phyloP scores from a whole-genome alignment of 768 basidiomycete species.

The Podaxis sp. region DNA sequence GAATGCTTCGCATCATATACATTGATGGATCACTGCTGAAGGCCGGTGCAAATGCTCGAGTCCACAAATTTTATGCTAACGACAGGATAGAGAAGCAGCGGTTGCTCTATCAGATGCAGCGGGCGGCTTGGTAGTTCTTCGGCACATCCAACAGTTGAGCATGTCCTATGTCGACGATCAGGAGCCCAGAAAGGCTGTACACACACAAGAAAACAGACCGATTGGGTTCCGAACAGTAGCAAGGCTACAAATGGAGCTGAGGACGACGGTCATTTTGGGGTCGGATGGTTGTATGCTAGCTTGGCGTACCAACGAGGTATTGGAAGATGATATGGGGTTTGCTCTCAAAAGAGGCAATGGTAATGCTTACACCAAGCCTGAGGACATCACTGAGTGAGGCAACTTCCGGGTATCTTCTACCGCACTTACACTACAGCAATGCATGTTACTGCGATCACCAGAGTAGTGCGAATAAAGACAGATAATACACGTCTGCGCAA shows the following conservation, averaged over 20 bases:
- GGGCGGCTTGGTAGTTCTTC: background rate
- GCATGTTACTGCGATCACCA: background rate
- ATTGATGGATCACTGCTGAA: no score
- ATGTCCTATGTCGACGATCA: background rate
- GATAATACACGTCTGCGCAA: background rate
- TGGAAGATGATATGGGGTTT: background rate
- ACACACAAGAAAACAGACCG: background rate
- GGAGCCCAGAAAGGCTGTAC: background rate
- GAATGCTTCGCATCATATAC: no score
- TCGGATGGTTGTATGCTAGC: background rate
- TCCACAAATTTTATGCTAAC: background rate
- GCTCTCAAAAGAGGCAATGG: background rate
- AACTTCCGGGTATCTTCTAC: background rate
- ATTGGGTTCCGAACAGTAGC: slow-evolving; percentile 1
- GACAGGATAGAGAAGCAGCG: background rate
- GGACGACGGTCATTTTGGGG: background rate
- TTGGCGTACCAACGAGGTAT: background rate
- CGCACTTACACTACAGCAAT: background rate
- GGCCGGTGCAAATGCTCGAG: background rate
- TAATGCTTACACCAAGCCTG: background rate
- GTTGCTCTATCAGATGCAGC: background rate
- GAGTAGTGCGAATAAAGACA: background rate
- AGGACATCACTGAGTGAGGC: background rate
- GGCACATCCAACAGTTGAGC: background rate
- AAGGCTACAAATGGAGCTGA: background rate